Evolutionary conservation across 345 rosid species (phyloP).

Genomic region (Moricandia moricandioides): DNA sequence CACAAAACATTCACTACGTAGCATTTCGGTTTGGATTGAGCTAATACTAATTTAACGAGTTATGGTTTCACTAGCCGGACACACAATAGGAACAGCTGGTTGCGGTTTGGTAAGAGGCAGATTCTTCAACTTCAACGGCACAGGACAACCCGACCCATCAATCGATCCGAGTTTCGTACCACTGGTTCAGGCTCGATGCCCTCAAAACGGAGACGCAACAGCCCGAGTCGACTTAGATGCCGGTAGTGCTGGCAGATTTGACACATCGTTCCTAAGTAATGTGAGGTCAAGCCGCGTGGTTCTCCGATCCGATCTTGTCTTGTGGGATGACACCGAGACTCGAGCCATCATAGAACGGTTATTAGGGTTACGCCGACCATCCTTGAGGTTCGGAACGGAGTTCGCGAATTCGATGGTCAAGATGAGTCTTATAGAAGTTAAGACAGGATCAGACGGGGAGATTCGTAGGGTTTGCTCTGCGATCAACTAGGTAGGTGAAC

Average conservation of each 20-base stretch:
- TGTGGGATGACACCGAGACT: constrained; percentile 41
- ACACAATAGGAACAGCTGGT: constrained; percentile 49
- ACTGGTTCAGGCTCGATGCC: constrained; percentile 18
- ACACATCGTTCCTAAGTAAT: constrained; percentile 41
- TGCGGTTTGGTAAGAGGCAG: constrained; percentile 38
- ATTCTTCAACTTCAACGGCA: constrained; percentile 39
- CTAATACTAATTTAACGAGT: no score
- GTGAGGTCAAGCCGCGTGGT: constrained; percentile 41
- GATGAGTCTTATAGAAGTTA: no score
- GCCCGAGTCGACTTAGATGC: constrained; percentile 40
- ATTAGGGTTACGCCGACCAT: constrained; percentile 27
- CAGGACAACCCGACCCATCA: constrained; percentile 37
- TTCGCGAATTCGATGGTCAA: no score
- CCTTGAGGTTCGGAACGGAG: constrained; percentile 35
- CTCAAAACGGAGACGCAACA: constrained; percentile 32
- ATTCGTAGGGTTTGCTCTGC: no score
- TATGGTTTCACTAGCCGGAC: constrained; percentile 43
- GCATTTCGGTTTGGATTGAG: no score
- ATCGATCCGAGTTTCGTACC: constrained; percentile 30
- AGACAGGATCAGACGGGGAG: no score
- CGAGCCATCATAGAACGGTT: constrained; percentile 29
- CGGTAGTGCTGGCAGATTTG: constrained; percentile 38
- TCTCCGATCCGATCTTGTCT: constrained; percentile 39
- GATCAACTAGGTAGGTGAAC: neutral
- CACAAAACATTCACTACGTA: no score